Conservation (phyloP, 2,329 filamentous ascomycete species). For the Huntiella savannae region DNA sequence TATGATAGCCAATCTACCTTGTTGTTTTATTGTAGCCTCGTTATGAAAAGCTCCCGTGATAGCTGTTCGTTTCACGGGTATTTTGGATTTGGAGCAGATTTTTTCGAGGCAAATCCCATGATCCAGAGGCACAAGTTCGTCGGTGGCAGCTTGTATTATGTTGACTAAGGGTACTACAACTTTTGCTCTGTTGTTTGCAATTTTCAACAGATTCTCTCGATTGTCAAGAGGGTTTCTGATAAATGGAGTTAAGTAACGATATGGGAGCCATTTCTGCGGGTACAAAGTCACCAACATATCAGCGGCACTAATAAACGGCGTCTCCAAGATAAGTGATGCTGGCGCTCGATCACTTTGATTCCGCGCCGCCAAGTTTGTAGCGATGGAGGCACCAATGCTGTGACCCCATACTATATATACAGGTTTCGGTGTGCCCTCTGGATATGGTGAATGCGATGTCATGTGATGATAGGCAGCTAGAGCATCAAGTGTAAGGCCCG, state of each 20-base stretch:
- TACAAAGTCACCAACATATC: slow-evolving; percentile 56
- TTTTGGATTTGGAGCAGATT: slow-evolving; percentile 27
- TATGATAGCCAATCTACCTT: slow-evolving; percentile 24
- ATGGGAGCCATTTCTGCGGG: slow-evolving; percentile 63
- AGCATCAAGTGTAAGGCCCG: slow-evolving; percentile 50
- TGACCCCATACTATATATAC: slow-evolving; percentile 54
- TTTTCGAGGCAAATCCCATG: slow-evolving; percentile 28
- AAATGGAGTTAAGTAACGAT: slow-evolving; percentile 56
- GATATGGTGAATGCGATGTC: not conserved
- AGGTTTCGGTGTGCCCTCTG: slow-evolving; percentile 14
- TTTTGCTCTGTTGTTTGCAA: slow-evolving; percentile 17
- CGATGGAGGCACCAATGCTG: slow-evolving; percentile 56
- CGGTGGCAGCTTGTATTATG: slow-evolving; percentile 36
- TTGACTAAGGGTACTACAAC: slow-evolving; percentile 21
- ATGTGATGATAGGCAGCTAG: slow-evolving; percentile 32
- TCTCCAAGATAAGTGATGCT: slow-evolving; percentile 46
- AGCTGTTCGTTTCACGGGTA: slow-evolving; percentile 26
- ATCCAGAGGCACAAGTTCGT: slow-evolving; percentile 36
- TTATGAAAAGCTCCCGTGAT: slow-evolving; percentile 36
- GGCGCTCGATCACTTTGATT: not conserved
- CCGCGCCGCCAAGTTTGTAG: slow-evolving; percentile 34
- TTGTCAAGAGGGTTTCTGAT: slow-evolving; percentile 44
- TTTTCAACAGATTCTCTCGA: slow-evolving; percentile 26
- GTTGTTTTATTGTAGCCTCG: slow-evolving; percentile 26
- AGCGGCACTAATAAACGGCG: slow-evolving; percentile 52